A percentile compares a stretch with the other conserved stretches of the same genome.
Conservation (phyloP, 306 rosid genomes). For the Vigna reflexopilosa region DNA sequence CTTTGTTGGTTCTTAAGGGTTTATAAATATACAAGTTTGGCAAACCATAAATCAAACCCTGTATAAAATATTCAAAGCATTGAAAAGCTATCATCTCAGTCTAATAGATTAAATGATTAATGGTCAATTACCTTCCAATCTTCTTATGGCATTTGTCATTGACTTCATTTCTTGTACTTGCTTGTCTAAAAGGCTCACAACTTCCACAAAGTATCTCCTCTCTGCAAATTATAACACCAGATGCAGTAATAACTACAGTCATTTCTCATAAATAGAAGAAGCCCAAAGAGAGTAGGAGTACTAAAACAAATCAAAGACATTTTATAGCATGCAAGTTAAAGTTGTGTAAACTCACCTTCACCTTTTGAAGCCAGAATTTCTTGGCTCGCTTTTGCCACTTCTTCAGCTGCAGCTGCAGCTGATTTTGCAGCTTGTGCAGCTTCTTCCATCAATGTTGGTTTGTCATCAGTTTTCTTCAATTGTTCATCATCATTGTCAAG, state of each 20-base stretch:
- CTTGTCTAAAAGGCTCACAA: slow-evolving; percentile 63
- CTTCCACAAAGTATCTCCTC: slow-evolving; percentile 63
- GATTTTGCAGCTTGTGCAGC: slow-evolving; percentile 90
- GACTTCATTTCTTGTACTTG: slow-evolving; percentile 94
- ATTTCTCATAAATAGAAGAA: slow-evolving; percentile 31
- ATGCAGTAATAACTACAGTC: slow-evolving; percentile 36
- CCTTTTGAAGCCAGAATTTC: slow-evolving; percentile 76
- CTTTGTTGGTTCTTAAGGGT: slow-evolving; percentile 16
- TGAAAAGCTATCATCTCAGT: slow-evolving; percentile 20
- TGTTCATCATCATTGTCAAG: slow-evolving; percentile 64
- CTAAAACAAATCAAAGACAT: slow-evolving; percentile 11
- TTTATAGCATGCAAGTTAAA: slow-evolving; percentile 35
- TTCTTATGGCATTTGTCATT: slow-evolving; percentile 75
- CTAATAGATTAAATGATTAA: slow-evolving; percentile 41
- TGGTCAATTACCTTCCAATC: slow-evolving; percentile 78
- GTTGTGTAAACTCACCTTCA: slow-evolving; percentile 65
- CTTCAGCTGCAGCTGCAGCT: slow-evolving; percentile 96
- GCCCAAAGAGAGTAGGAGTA: slow-evolving; percentile 4
- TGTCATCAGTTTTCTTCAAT: slow-evolving; percentile 52
- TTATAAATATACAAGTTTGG: slow-evolving; percentile 20
- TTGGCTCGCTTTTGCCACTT: slow-evolving; percentile 87
- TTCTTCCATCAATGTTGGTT: slow-evolving; percentile 82
- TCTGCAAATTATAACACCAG: slow-evolving; percentile 60
- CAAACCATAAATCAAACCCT: slow-evolving; percentile 36
- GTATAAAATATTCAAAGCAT: slow-evolving; percentile 37